Conservation (phyloP, 768 basidiomycete species). For the Boletus sp. region DNA sequence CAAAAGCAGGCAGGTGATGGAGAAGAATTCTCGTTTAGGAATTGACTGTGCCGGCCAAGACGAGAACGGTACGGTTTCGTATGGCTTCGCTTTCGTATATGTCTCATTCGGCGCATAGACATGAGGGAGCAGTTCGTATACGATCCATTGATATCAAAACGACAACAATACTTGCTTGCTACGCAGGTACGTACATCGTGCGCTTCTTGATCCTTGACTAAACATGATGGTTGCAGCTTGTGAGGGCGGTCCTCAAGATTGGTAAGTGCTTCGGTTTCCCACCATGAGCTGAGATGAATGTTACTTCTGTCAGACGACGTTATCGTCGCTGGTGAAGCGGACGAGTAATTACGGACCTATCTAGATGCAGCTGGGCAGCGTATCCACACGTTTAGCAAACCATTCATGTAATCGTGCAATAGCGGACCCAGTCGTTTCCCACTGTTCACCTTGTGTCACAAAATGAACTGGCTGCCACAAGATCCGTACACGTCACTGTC, state of each 20-base stretch:
- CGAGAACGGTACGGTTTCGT: constrained; percentile 67
- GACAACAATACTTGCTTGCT: constrained; percentile 96
- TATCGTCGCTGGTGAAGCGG: constrained; percentile 67
- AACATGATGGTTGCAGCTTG: constrained; percentile 49
- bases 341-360: constrained; percentile 46
- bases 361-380: constrained; percentile 11
- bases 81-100: neutral
- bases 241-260: constrained; percentile 85
- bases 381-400: constrained; percentile 18
- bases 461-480: too few species aligned
- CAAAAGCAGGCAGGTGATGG: constrained; percentile 86
- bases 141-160: constrained; percentile 95
- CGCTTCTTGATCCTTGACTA: neutral
- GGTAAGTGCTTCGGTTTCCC: constrained; percentile 43
- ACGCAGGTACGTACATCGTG: constrained; percentile 65
- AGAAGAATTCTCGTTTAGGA: constrained; percentile 81
- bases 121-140: constrained; percentile 98
- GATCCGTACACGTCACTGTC: too few species aligned
- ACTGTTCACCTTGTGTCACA: too few species aligned
- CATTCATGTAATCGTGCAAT: constrained; percentile 26
- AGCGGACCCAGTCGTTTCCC: neutral
- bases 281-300: neutral
- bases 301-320: constrained; percentile 62
- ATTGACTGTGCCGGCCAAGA: constrained; percentile 89
- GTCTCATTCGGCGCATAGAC: constrained; percentile 47